Evolutionary conservation across 306 rosid species (phyloP).

Genomic region (Acacia confusa): DNA sequence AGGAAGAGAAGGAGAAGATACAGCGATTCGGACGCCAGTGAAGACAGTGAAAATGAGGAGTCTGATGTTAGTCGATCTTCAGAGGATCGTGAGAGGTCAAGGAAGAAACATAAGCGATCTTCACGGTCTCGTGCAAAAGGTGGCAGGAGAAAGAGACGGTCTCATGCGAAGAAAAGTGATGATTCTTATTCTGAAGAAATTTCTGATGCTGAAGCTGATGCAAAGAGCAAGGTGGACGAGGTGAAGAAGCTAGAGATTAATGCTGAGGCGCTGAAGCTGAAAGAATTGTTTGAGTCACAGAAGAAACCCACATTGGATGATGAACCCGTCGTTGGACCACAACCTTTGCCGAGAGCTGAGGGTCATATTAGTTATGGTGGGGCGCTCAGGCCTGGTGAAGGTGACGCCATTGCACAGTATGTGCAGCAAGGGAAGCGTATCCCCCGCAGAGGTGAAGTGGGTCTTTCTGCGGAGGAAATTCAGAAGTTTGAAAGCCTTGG

Average conservation of each 20-base stretch:
- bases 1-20: constrained; percentile 49
- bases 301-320: constrained; percentile 67
- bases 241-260: constrained; percentile 36
- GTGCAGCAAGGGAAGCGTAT: constrained; percentile 99
- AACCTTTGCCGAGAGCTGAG: constrained; percentile 91
- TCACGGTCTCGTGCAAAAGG: constrained; percentile 31
- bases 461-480: constrained; percentile 95
- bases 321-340: constrained; percentile 83
- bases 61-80: constrained; percentile 38
- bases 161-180: constrained; percentile 44
- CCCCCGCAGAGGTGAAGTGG: constrained; percentile 97
- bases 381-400: constrained; percentile 98
- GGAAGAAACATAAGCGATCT: constrained; percentile 45
- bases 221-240: constrained; percentile 45
- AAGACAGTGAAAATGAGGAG: constrained; percentile 37
- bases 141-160: constrained; percentile 40
- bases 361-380: constrained; percentile 99
- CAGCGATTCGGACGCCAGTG: constrained; percentile 56
- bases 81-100: constrained; percentile 31
- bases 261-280: constrained; percentile 62
- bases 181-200: constrained; percentile 43
- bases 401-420: constrained; percentile 95
- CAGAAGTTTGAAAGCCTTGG: constrained; percentile 82
- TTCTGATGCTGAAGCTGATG: constrained; percentile 51
- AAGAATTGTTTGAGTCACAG: constrained; percentile 76